Percentiles rank a stretch among this genome's conserved stretches.
Conservation (phyloP, 2,329 filamentous ascomycete genomes). For the Aspergillus sp. region DNA sequence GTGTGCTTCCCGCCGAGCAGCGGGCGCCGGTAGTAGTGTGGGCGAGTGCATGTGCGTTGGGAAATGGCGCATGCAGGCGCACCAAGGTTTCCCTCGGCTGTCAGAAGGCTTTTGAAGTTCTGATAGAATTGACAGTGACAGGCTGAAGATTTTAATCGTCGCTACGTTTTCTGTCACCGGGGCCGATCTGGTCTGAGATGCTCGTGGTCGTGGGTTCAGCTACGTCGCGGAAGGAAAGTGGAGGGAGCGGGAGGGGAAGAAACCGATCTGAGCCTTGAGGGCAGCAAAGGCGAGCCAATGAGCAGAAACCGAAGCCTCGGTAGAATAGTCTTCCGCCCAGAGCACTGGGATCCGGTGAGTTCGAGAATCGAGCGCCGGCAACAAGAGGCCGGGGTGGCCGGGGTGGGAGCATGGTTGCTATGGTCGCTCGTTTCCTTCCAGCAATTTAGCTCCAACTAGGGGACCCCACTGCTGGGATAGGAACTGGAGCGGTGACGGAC, state of each 20-base stretch:
- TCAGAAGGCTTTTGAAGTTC: background rate
- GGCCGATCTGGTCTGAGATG: background rate
- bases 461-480: conserved; percentile 27
- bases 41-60: conserved; percentile 8
- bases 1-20: background rate
- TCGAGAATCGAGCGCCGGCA: background rate
- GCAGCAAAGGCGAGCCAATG: conserved; percentile 18
- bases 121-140: background rate
- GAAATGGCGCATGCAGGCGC: conserved; percentile 1
- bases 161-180: conserved; percentile 7
- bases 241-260: background rate
- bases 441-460: conserved; percentile 2
- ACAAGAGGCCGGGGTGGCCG: background rate
- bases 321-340: conserved; percentile 7
- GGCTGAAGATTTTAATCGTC: background rate
- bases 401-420: conserved; percentile 23
- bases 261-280: conserved; percentile 6
- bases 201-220: conserved; percentile 17
- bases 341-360: conserved; percentile 3
- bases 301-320: conserved; percentile 1
- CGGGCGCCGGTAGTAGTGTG: background rate
- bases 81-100: background rate
- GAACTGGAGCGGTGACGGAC: conserved; percentile 16
- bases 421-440: background rate
- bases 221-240: conserved; percentile 1